These are phyloP conservation scores for Mycena vulgaris DNA, from an alignment of 768 basidiomycete genomes.

Conservation along the genomic window DNA sequence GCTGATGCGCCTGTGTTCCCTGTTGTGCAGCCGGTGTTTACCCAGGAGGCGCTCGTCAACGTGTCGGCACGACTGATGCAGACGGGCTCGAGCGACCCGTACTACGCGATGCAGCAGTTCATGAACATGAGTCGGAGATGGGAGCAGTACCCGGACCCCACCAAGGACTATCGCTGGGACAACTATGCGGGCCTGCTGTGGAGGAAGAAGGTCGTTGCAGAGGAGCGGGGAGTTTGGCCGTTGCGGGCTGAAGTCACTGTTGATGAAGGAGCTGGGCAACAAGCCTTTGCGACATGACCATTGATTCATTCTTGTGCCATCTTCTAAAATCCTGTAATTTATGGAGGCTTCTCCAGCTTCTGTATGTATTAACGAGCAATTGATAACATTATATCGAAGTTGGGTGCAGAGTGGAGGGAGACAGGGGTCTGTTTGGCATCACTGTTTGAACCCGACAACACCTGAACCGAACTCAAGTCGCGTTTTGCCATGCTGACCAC, in stretches of 20 bases:
- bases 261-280: neutral
- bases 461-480: neutral
- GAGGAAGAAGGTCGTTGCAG: slow-evolving; percentile 25
- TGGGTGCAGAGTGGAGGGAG: too few relatives aligned
- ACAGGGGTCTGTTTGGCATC: too few relatives aligned
- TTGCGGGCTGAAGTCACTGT: neutral
- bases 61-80: slow-evolving; percentile 18
- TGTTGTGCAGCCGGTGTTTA: neutral
- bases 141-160: slow-evolving; percentile 8
- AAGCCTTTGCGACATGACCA: neutral
- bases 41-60: slow-evolving; percentile 6
- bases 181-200: slow-evolving; percentile 23
- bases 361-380: too few relatives aligned
- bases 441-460: neutral
- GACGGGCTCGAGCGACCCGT: slow-evolving; percentile 15
- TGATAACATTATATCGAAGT: too few relatives aligned
- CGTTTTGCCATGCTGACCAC: too few relatives aligned
- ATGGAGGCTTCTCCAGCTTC: too few relatives aligned
- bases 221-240: slow-evolving; percentile 1
- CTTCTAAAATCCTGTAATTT: too few relatives aligned
- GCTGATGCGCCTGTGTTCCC: neutral
- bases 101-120: neutral
- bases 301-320: too few relatives aligned
- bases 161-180: neutral
- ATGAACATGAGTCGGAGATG: neutral